Evolutionary conservation across 306 rosid species (phyloP), one percentile per base, ranked within the genome.

Genomic region (Lablab purpureus): DNA sequence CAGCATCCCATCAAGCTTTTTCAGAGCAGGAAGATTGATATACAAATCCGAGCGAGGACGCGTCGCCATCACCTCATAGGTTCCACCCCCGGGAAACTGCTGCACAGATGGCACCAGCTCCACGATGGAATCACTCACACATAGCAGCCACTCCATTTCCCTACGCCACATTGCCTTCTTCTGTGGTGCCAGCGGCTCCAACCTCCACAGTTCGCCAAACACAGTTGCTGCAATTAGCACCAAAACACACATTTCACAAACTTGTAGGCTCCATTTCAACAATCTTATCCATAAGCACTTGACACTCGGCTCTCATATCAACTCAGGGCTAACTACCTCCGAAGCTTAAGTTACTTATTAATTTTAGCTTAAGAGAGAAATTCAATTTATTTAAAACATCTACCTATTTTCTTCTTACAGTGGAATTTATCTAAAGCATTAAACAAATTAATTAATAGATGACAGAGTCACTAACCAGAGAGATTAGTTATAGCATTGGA

Each of bases 401-500:
- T 40, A 0, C 0, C 11, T 19, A 12, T 3, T 18, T 0, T 25
- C 2, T 58, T 14, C 27, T 11, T 1, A 52, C 1, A 7, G 23
- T 2, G 11, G 18, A 51, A 1, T 25, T 12, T 27, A 25, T 2
- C 4, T 0, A 59, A 5, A 2, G 28, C 66, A 27, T 13, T 58
- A 5, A 0, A n/a, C 37, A 59, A 27, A 58, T 18, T 8, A 51
- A 6, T 18, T 47, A 60, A 14, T 1, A 60, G 22, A 60, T 2
- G 19, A 28, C 12, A 28, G 41, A 28, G 41, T 27, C 0, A 46
- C 91, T 46, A 73, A 94, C 98, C 98, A 60, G 98, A 94, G 80
- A 94, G 97, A 87, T 94, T 94, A 22, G 98, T 94, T 32, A 94
- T 90, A 15, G 98, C 98, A 27, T 94, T 94, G 0, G 98, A 94